Percentiles rank a stretch among this genome's conserved stretches.
phyloP scores from a whole-genome alignment of 306 rosid genomes.

The Begonia peltatifolia region DNA sequence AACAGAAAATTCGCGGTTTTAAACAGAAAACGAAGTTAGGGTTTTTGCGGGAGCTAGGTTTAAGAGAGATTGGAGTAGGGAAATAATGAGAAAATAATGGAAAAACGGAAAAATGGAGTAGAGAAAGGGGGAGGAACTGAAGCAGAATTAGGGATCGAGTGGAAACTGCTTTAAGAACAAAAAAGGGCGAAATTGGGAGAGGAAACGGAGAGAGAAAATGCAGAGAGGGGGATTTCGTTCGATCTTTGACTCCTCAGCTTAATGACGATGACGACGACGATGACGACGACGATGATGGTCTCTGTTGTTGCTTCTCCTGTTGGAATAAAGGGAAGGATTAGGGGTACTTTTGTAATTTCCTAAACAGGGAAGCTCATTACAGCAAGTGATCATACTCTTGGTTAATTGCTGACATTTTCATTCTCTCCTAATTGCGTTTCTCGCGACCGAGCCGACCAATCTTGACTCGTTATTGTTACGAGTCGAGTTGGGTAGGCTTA shows the following conservation, averaged over 20 bases:
- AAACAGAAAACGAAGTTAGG: constrained; percentile 27
- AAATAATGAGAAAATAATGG: constrained; percentile 3
- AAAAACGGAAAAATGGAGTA: constrained; percentile 5
- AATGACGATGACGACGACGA: constrained; percentile 45
- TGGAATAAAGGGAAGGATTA: constrained; percentile 23
- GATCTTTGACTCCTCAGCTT: constrained; percentile 49
- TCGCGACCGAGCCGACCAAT: no score
- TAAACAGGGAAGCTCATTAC: not conserved
- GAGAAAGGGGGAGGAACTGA: constrained; percentile 16
- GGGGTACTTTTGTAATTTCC: constrained; percentile 27
- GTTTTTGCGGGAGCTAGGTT: constrained; percentile 25
- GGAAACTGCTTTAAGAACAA: not conserved
- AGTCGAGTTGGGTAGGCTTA: no score
- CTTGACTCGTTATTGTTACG: no score
- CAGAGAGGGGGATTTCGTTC: constrained; percentile 11
- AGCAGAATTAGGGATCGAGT: constrained; percentile 12
- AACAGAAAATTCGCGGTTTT: constrained; percentile 12
- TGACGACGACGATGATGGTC: constrained; percentile 35
- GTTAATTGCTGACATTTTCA: no score
- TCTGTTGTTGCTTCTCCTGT: constrained; percentile 26
- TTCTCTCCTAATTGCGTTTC: no score
- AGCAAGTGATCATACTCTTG: no score
- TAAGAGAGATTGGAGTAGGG: constrained; percentile 4
- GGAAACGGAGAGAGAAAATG: constrained; percentile 7
- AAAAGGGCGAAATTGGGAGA: constrained; percentile 4